Base-by-base conservation (phyloP, 1,284 basidiomycete species). In the Coriolopsis trogii region DNA sequence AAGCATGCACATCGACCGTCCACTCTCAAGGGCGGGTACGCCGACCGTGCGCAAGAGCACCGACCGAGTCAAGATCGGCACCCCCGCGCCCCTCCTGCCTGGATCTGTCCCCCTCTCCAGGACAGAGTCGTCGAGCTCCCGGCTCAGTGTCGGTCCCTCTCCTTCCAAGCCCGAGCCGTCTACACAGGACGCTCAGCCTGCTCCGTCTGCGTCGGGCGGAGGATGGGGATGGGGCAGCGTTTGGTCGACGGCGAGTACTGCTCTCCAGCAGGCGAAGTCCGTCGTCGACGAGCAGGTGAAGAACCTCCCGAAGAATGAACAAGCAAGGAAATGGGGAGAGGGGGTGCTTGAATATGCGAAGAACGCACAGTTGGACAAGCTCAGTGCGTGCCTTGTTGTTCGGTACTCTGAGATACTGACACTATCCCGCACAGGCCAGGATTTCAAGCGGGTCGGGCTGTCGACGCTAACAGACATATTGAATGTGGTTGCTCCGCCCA, bases 401-500 rank as follows among this genome's bases (percentile, higher is more conserved):
- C 26, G 21, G 38, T 16, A 29, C 42, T 18, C 39, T 51, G 37
- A 13, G 15, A 28, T 44, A 23, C 40, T 49, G 34, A 31, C n/a
- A n/a, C 42, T 13, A 12, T 18, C 7, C 15, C 51, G 34, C 24
- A 26, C 63, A 95, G 93, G 93, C 43, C 81, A 93, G 66, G 94
- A 95, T 64, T 86, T 96, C 62, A 89, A 87, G 65, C 82, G 86
- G 39, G 89, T 91, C 26, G 93, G 93, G 23, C 72, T 94, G 54
- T 94, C 91, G 6, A 94, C 93, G 0, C 72, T 97, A 23, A 92
- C 85, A 4, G 95, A 96, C 51, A 85, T 99, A 49, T 74, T 99
- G 56, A 97, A 98, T 67, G 95, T 90, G 15, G 96, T 99, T 44
- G 97, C 96, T 0, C 97, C 97, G 23, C 97, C 97, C 4, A 98